Evolutionary conservation across 352 stramenopile species (phyloP).

Genomic region (Phytophthora sansomeana): DNA sequence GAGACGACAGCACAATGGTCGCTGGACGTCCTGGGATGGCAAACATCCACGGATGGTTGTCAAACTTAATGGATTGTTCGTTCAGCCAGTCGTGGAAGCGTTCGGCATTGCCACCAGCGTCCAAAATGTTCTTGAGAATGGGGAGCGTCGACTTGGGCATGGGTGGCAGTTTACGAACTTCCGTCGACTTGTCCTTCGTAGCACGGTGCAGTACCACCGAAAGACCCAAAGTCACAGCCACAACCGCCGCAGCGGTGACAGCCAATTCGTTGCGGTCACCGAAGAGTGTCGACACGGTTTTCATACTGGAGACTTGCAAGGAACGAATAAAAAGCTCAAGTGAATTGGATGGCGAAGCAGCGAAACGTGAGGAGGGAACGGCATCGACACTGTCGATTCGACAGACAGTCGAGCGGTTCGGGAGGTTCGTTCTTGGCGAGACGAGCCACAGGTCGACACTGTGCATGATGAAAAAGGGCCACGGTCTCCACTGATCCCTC

Average conservation of each 20-base stretch:
- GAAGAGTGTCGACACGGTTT: slow-evolving; percentile 3
- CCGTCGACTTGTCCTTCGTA: slow-evolving; percentile 18
- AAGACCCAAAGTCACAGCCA: slow-evolving; percentile 29
- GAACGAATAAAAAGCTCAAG: not conserved
- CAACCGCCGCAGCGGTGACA: slow-evolving; percentile 5
- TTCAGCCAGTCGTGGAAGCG: slow-evolving; percentile 53
- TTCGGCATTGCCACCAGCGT: slow-evolving; percentile 22
- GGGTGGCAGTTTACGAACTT: slow-evolving; percentile 20
- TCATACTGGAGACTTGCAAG: slow-evolving; percentile 12
- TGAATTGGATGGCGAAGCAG: not conserved
- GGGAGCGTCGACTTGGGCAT: slow-evolving; percentile 34
- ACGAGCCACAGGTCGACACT: slow-evolving; percentile 1
- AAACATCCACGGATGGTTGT: slow-evolving; percentile 42
- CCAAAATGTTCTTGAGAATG: slow-evolving; percentile 43
- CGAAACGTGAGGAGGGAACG: not conserved
- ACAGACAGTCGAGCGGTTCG: slow-evolving; percentile 1
- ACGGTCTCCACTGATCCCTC: slow-evolving; percentile 1
- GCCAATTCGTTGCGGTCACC: slow-evolving; percentile 11
- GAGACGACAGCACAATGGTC: slow-evolving; percentile 44
- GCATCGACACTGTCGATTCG: too few relatives aligned
- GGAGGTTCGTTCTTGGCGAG: slow-evolving; percentile 1
- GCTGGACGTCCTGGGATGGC: slow-evolving; percentile 32
- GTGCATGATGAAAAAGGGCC: not conserved
- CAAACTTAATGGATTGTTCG: slow-evolving; percentile 37
- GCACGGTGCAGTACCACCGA: slow-evolving; percentile 20